A percentile compares a stretch with the other conserved stretches of the same genome.
phyloP scores from a whole-genome alignment of 2,329 filamentous ascomycete genomes.

The Curvularia hawaiiensis region DNA sequence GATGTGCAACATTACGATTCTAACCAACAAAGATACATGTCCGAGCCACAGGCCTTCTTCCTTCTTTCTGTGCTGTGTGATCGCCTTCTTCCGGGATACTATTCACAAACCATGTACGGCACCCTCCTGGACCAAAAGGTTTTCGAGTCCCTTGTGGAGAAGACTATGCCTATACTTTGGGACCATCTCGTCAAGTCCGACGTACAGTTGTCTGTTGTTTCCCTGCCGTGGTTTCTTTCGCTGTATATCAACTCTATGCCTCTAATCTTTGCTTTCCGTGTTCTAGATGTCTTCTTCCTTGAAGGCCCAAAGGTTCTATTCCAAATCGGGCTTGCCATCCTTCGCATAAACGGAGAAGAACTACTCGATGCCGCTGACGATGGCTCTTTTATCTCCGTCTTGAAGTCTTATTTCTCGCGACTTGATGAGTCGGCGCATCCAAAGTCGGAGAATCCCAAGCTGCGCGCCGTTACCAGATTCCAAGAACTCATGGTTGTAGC shows the following conservation, averaged over 20 bases:
- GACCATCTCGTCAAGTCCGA: constrained; percentile 97
- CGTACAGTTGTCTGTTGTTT: constrained; percentile 96
- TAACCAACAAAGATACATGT: constrained; percentile 74
- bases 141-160: constrained; percentile 97
- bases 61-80: constrained; percentile 90
- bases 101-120: constrained; percentile 99
- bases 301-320: constrained; percentile 98
- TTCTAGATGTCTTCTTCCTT: constrained; percentile 96
- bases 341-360: constrained; percentile 96
- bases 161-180: constrained; percentile 98
- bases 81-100: constrained; percentile 91
- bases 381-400: constrained; percentile 92
- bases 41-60: constrained; percentile 94
- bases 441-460: constrained; percentile 91
- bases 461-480: constrained; percentile 91
- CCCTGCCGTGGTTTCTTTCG: constrained; percentile 95
- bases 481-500: constrained; percentile 99
- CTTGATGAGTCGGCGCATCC: constrained; percentile 96
- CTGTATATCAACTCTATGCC: constrained; percentile 99
- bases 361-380: constrained; percentile 91
- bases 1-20: constrained; percentile 16
- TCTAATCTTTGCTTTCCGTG: constrained; percentile 93
- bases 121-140: constrained; percentile 96
- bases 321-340: constrained; percentile 94
- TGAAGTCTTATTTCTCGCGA: constrained; percentile 92